Base-by-base conservation (phyloP, 495 filamentous ascomycete species). In the Barbatosphaeria neglecta region DNA sequence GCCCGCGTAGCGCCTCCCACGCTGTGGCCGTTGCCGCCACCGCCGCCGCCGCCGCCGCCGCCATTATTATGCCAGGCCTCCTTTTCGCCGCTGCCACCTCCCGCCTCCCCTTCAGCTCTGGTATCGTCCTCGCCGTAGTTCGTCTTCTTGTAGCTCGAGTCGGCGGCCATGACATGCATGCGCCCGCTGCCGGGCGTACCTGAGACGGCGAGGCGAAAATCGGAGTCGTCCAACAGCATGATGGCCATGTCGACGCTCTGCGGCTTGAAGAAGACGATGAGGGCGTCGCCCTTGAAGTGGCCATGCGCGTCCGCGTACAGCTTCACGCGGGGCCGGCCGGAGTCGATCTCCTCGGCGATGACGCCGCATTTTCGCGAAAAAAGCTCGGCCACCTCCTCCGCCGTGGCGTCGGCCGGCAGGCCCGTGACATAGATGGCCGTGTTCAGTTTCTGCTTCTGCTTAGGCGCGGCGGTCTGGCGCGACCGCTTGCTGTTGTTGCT, bases 331-430 rank as follows among this genome's bases (percentile, higher is more conserved):
- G 84, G 85, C 28, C 78, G 74, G 43, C 85, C 83, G 50, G 74
- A 82, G 55, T 97, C 92, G 51, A 92, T 88, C 61, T 90, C 86
- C 65, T 95, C 86, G 39, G 90, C 89, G 51, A 98, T 94, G 52
- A 98, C 83, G 41, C 93, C 93, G 62, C 78, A 95, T 51, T 81
- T 82, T 50, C 81, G 78, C 41, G 82, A 86, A 71, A 99, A 99
- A 22, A 84, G 73, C 11, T 85, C 73, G 47, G 78, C 72, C 19
- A 98, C 78, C 62, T 99, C 93, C 7, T 89, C 81, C 18, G 81
- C 69, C 0, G 80, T 81, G 17, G 74, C 81, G 56, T 97, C 86
- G 16, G 70, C 64, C 1, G 93, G 93, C 4, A 99, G 77, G 11
- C 80, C 83, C 3, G 87, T 93, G 33, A 97, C 80, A 62, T 86